Evolutionary conservation across 2,329 filamentous ascomycete species (phyloP).

Genomic region (Coleophoma crateriformis): DNA sequence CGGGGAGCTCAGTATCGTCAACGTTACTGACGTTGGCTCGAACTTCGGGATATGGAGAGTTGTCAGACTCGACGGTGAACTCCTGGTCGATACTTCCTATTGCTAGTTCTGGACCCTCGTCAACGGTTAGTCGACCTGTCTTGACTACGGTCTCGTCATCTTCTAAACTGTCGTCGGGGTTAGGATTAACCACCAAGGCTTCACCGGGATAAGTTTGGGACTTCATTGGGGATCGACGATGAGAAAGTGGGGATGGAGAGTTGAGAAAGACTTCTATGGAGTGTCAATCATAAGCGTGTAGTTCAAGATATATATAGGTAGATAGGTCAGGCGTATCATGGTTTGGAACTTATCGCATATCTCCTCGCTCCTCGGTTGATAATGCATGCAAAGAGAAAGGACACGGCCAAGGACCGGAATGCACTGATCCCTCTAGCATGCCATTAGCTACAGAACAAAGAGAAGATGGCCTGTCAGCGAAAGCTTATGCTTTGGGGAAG

Average conservation of each 20-base stretch:
- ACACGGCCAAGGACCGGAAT: too few relatives aligned
- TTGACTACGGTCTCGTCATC: neutral
- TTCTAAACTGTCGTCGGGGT: neutral
- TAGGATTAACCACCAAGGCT: neutral
- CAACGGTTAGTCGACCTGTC: neutral
- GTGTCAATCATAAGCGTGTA: too few relatives aligned
- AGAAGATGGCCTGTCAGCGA: too few relatives aligned
- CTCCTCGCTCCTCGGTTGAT: too few relatives aligned
- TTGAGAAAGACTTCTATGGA: too few relatives aligned
- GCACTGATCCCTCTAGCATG: too few relatives aligned
- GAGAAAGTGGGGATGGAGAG: neutral
- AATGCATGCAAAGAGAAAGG: too few relatives aligned
- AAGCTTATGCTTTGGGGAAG: too few relatives aligned
- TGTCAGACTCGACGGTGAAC: constrained; percentile 1
- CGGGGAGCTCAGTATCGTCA: constrained; percentile 54
- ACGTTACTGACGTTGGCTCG: constrained; percentile 53
- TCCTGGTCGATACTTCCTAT: constrained; percentile 6
- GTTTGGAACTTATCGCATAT: too few relatives aligned
- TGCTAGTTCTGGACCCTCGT: constrained; percentile 3
- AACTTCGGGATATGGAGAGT: constrained; percentile 54
- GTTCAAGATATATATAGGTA: too few relatives aligned
- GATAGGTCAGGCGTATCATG: too few relatives aligned
- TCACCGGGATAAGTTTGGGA: neutral
- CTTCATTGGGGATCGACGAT: neutral
- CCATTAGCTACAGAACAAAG: too few relatives aligned